A percentile compares a stretch with the other conserved stretches of the same genome.
Conservation (phyloP, 2,329 filamentous ascomycete species). For the Calonectria hawksworthii region DNA sequence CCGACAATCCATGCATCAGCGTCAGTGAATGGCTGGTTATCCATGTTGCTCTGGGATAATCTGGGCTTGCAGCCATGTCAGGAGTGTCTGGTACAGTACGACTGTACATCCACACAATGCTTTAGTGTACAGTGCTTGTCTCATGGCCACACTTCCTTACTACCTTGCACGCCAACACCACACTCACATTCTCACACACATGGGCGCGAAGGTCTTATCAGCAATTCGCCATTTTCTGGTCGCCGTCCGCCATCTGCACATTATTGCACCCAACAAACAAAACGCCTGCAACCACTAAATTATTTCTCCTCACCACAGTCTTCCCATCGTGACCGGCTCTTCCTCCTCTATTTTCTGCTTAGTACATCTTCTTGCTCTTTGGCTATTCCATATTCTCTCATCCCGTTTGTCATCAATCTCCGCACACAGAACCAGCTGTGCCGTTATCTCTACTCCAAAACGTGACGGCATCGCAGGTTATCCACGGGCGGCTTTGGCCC, state of each 20-base stretch:
- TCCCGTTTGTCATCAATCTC: conserved; percentile 22
- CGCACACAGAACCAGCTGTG: conserved; percentile 20
- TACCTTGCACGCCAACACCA: conserved; percentile 14
- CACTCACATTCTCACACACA: not conserved
- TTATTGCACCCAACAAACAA: conserved; percentile 28
- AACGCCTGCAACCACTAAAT: not conserved
- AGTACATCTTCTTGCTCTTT: not conserved
- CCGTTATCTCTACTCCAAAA: conserved; percentile 29
- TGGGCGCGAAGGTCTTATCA: conserved; percentile 38
- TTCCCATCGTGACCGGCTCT: conserved; percentile 10
- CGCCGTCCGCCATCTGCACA: conserved; percentile 36
- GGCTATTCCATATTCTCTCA: not conserved
- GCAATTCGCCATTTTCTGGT: conserved; percentile 37
- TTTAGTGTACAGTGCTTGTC: conserved; percentile 19
- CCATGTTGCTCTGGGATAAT: conserved; percentile 6
- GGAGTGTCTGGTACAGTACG: conserved; percentile 24
- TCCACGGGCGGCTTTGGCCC: not conserved
- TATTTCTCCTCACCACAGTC: conserved; percentile 11
- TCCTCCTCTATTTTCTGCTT: not conserved
- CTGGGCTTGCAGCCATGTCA: not conserved
- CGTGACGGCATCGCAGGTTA: conserved; percentile 28
- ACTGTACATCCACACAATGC: not conserved
- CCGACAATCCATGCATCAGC: conserved; percentile 26
- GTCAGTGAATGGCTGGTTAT: conserved; percentile 12
- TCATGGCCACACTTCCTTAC: conserved; percentile 13